Evolutionary conservation across 371 early-diverging fungal species (phyloP).

Genomic region (Mucor circinelloides): DNA sequence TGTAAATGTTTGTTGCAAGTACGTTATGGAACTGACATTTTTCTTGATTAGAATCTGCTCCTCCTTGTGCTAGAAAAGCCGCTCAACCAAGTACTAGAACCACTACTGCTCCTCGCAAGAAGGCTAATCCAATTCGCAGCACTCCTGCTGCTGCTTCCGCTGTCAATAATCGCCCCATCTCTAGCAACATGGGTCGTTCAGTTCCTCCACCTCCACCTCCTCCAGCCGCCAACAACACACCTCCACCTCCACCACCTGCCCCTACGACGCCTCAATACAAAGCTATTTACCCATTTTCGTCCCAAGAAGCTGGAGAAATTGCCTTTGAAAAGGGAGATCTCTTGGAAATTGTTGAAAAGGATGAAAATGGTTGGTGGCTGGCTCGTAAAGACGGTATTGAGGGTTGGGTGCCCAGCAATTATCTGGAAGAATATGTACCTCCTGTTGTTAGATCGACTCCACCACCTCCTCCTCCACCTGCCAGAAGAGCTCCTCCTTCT

Average conservation of each 20-base stretch:
- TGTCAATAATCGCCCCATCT: slow-evolving; percentile 7
- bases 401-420: slow-evolving; percentile 89
- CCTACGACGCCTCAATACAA: slow-evolving; percentile 67
- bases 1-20: neutral
- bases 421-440: slow-evolving; percentile 64
- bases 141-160: slow-evolving; percentile 14
- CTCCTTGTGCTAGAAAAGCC: slow-evolving; percentile 60
- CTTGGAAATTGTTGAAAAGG: slow-evolving; percentile 78
- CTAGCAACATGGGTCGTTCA: slow-evolving; percentile 19
- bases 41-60: slow-evolving; percentile 48
- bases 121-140: slow-evolving; percentile 15
- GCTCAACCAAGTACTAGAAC: slow-evolving; percentile 28
- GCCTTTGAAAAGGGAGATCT: slow-evolving; percentile 69
- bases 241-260: slow-evolving; percentile 59
- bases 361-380: slow-evolving; percentile 89
- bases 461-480: slow-evolving; percentile 57
- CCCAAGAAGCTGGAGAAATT: slow-evolving; percentile 68
- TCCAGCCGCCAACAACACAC: slow-evolving; percentile 17
- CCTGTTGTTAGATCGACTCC: slow-evolving; percentile 28
- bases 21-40: neutral
- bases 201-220: slow-evolving; percentile 13
- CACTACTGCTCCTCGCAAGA: slow-evolving; percentile 55
- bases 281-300: slow-evolving; percentile 75
- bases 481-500: slow-evolving; percentile 36
- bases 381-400: slow-evolving; percentile 72